Evolutionary conservation across 345 rosid genomes (phyloP).

Genomic region (Aethionema arabicum): DNA sequence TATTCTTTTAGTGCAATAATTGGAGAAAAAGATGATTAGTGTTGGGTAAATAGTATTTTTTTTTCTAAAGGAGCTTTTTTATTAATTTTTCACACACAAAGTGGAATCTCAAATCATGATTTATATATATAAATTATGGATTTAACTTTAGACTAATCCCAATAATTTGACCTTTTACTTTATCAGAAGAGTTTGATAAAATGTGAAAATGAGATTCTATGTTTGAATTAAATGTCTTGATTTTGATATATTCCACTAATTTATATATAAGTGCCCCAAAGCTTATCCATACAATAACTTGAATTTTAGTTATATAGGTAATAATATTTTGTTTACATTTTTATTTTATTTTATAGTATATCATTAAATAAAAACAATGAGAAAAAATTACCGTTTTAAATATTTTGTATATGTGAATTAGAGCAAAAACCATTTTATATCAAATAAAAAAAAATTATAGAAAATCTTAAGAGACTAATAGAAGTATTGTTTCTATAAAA

Average conservation of each 20-base stretch:
- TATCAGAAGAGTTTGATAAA: constrained; percentile 17
- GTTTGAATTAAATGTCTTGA: constrained; percentile 6
- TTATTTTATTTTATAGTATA: too few species aligned
- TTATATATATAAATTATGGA: background rate
- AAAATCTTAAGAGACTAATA: too few species aligned
- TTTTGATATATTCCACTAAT: constrained; percentile 14
- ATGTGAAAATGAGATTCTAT: background rate
- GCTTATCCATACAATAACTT: constrained; percentile 7
- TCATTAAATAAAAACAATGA: too few species aligned
- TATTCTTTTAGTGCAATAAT: constrained; percentile 21
- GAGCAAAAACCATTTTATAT: too few species aligned
- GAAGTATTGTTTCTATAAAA: too few species aligned
- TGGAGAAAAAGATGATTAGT: constrained; percentile 20
- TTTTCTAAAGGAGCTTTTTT: constrained; percentile 19
- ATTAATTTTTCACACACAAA: background rate
- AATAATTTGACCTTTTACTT: constrained; percentile 15
- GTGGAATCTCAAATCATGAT: constrained; percentile 20
- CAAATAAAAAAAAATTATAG: too few species aligned
- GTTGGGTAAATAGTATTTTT: constrained; percentile 4
- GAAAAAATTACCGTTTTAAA: too few species aligned
- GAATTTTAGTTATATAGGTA: too few species aligned
- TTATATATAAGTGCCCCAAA: background rate
- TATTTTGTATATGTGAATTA: too few species aligned
- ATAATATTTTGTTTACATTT: too few species aligned
- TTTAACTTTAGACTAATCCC: constrained; percentile 28